Percentiles rank a stretch among this genome's conserved stretches.
phyloP scores from a whole-genome alignment of 768 basidiomycete species.

The Lyophyllum decastes region DNA sequence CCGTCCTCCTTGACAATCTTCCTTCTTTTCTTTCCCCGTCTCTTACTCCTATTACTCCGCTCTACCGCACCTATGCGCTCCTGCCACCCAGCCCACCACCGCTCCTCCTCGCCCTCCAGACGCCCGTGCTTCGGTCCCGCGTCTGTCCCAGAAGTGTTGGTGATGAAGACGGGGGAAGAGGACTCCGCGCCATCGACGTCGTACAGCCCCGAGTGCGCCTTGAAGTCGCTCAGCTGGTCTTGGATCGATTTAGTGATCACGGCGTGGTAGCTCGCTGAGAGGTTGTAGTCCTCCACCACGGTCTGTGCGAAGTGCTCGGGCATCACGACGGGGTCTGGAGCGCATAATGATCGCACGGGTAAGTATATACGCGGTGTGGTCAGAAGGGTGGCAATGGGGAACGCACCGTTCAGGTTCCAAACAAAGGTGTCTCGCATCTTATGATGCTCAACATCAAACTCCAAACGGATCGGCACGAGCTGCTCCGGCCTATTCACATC shows the following conservation, averaged over 20 bases:
- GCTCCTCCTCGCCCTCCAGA: constrained; percentile 25
- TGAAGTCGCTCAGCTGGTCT: constrained; percentile 83
- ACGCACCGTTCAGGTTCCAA: constrained; percentile 94
- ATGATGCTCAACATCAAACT: constrained; percentile 93
- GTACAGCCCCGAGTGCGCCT: constrained; percentile 61
- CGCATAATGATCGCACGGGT: background rate
- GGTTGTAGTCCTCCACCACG: constrained; percentile 86
- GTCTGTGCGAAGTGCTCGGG: constrained; percentile 90
- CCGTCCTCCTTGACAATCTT: constrained; percentile 34
- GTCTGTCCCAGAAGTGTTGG: background rate
- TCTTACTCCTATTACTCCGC: constrained; percentile 1
- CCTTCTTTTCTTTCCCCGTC: constrained; percentile 41
- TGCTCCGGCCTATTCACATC: constrained; percentile 70
- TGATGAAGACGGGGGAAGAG: background rate
- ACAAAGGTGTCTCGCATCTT: constrained; percentile 96
- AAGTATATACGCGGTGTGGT: background rate
- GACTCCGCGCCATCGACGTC: constrained; percentile 44
- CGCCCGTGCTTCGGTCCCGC: background rate
- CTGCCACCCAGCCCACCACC: constrained; percentile 24
- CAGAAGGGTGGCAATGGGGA: background rate
- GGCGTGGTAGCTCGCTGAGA: constrained; percentile 63
- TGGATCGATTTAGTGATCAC: constrained; percentile 82
- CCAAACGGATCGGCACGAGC: constrained; percentile 93
- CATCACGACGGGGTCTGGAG: constrained; percentile 81
- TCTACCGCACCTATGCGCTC: constrained; percentile 2